Evolutionary conservation across 176 grass and related monocot species (phyloP), one percentile per base, ranked within the genome.

Genomic region (Carex cristatella): DNA sequence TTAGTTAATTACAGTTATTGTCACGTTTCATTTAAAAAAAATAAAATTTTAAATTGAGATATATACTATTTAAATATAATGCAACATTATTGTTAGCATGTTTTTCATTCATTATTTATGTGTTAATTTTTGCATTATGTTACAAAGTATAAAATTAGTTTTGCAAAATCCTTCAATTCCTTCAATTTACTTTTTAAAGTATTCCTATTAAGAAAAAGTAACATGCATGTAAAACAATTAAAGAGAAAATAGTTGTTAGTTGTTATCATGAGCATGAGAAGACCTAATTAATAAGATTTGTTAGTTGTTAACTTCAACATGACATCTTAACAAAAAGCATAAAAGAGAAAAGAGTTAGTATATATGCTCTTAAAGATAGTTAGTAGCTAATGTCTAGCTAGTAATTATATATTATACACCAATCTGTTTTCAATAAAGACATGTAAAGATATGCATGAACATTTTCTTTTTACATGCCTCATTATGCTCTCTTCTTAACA

Each of bases 371-470:
- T 74, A 18, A 74, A 74, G n/a, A 74, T 19, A 51, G 38, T 9
- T 28, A 74, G 13, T 37, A 9, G 27, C 40, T 65, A 62, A 65
- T 19, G 15, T 37, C 11, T 32, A 59, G 10, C 11, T 32, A 59
- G 10, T 60, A 49, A 64, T 63, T 63, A 23, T 23, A 23, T 23
- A 63, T 61, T 81, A 81, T 65, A 53, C 19, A 83, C 73, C 73
- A 68, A 83, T 49, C 55, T 69, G 27, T 83, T 69, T 83, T 44
- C 63, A 56, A 11, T 51, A 83, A 83, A 40, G 28, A 68, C 15
- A 66, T 82, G 61, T 83, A 54, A 40, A 67, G 13, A 82, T 82
- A 82, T 82, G 80, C 35, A 82, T 82, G 61, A 82, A 23, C n/a
- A 42, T 63, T 81, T 81, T 33, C 14, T 27, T 49, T 83, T 83